These are phyloP conservation scores for Cyberlindnera maritima DNA, from an alignment of 805 yeast genomes.

Conservation along the genomic window DNA sequence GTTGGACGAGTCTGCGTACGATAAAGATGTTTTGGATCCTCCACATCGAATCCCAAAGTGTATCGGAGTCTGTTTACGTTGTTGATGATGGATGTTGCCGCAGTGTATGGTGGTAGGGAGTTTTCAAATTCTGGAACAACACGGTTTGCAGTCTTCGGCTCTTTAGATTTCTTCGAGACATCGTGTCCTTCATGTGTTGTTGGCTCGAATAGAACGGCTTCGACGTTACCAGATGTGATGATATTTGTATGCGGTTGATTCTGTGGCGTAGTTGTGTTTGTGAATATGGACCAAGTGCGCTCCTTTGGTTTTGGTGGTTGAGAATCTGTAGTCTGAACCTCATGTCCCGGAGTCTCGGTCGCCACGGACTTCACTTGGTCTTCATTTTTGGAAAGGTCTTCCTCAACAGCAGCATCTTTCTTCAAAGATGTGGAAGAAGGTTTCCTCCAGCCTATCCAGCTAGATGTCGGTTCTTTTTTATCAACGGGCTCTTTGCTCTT, in stretches of 20 bases:
- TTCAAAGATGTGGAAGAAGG: slow-evolving; percentile 24
- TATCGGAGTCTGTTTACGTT: slow-evolving; percentile 25
- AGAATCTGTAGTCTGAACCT: neutral
- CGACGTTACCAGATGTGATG: slow-evolving; percentile 20
- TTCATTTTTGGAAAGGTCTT: slow-evolving; percentile 6
- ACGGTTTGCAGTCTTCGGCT: slow-evolving; percentile 15
- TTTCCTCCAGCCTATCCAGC: slow-evolving; percentile 27
- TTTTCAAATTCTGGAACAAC: slow-evolving; percentile 28
- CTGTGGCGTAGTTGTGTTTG: slow-evolving; percentile 8
- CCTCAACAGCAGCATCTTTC: slow-evolving; percentile 18
- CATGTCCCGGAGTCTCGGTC: slow-evolving; percentile 1
- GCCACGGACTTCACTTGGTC: slow-evolving; percentile 15
- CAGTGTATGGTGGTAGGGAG: slow-evolving; percentile 23
- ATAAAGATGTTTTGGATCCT: slow-evolving; percentile 28
- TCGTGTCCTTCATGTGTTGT: slow-evolving; percentile 4
- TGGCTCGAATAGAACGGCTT: slow-evolving; percentile 28
- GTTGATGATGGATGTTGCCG: slow-evolving; percentile 17
- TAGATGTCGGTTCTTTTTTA: slow-evolving; percentile 5
- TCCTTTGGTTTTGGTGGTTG: slow-evolving; percentile 6
- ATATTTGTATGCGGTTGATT: slow-evolving; percentile 16
- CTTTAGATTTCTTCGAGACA: neutral
- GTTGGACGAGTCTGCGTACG: slow-evolving; percentile 15
- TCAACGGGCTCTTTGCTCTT: slow-evolving; percentile 11
- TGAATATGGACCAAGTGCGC: slow-evolving; percentile 29
- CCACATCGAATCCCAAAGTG: slow-evolving; percentile 26